Conservation (phyloP, 257 asterid genomes). For the Orobanche coerulescens region DNA sequence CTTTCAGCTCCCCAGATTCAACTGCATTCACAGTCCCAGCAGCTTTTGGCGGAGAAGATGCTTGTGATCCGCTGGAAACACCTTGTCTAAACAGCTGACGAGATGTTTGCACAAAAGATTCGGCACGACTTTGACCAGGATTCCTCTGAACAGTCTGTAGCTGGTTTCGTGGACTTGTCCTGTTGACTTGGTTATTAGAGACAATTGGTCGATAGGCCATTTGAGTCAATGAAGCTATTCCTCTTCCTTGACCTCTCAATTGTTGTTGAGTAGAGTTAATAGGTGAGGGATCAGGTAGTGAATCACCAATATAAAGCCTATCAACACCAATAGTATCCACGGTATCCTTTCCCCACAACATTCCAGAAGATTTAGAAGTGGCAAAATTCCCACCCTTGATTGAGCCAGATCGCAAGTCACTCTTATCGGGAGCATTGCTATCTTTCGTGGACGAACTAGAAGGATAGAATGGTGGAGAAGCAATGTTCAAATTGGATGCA, state of each 20-base stretch:
- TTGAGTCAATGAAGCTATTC: slow-evolving; percentile 38
- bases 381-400: neutral
- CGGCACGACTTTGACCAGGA: slow-evolving; percentile 46
- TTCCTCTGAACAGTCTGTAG: slow-evolving; percentile 41
- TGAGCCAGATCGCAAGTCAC: slow-evolving; percentile 43
- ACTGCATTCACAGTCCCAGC: slow-evolving; percentile 31
- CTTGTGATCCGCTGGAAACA: slow-evolving; percentile 44
- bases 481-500: slow-evolving; percentile 77
- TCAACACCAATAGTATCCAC: neutral
- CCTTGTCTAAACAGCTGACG: slow-evolving; percentile 43
- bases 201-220: slow-evolving; percentile 53
- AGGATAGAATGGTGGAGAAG: slow-evolving; percentile 99
- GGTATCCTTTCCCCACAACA: neutral
- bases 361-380: neutral
- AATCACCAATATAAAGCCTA: neutral
- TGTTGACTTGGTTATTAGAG: slow-evolving; percentile 25
- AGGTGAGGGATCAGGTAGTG: too few species aligned
- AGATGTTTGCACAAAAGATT: slow-evolving; percentile 28
- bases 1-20: slow-evolving; percentile 53
- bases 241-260: slow-evolving; percentile 75
- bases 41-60: slow-evolving; percentile 60
- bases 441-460: slow-evolving; percentile 75
- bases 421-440: slow-evolving; percentile 31
- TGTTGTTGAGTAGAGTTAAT: slow-evolving; percentile 36
- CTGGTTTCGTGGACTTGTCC: slow-evolving; percentile 41